Base-by-base conservation (phyloP, 768 basidiomycete genomes). In the Mycena galericulata region DNA sequence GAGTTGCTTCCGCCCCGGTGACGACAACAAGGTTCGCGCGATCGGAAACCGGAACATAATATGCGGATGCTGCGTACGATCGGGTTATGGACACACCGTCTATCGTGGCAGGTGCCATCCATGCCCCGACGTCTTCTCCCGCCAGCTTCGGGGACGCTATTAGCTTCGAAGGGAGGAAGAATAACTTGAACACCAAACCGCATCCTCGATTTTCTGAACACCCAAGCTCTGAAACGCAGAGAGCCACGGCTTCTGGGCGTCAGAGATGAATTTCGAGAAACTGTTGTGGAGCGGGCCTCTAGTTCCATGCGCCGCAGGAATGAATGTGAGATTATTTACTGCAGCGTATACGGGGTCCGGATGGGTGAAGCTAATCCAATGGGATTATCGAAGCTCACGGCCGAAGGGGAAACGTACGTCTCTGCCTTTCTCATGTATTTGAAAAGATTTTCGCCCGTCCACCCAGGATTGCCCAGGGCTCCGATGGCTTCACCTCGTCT, bases 391-490 rank as follows among this genome's bases (percentile, higher is more conserved):
- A 14, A 36, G 34, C 34, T 36, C 34, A 36, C 34, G 34, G 34
- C 34, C 8, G 34, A 36, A 14, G 34, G 34, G 34, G 8, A 36
- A 36, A 36, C 59, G 47, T 24, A 61, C 77, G 61, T 77, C 65
- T 80, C 79, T 22, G 65, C 57, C 49, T 73, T 75, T 49, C 72
- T 76, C 50, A 68, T 72, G 59, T 76, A 76, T 65, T 77, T 73
- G 6, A 72, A 62, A 27, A 75, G 76, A 29, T 74, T 68, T 10
- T 77, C 71, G 75, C 79, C 81, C 34, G 75, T 79, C 81, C 81
- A 83, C 22, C 81, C 81, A 2, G 75, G 70, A 62, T 83, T 83
- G 1, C 81, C 81, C 2, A 83, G 68, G 27, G 67, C 58, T 46
- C 79, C 80, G 22, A 75, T 62, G 12, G 47, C 65, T 67, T 30